These are phyloP conservation scores for Lactarius sp. DNA, from an alignment of 768 basidiomycete genomes.

Conservation along the genomic window DNA sequence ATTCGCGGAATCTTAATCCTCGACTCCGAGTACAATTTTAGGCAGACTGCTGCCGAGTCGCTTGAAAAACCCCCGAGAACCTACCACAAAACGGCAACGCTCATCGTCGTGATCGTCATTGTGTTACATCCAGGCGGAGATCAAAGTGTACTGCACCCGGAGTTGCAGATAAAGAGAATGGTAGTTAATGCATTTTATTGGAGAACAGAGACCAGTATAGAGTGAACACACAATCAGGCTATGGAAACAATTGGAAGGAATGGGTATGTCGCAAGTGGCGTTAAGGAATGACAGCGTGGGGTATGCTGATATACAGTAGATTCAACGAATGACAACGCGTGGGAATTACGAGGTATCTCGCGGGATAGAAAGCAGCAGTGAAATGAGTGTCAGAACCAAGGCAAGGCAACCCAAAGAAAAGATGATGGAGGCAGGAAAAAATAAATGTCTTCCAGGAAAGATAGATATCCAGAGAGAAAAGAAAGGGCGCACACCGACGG, in stretches of 20 bases:
- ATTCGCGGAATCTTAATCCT: too few species aligned
- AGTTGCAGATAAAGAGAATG: too few species aligned
- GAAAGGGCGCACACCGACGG: background rate
- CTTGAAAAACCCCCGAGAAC: too few species aligned
- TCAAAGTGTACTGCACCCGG: too few species aligned
- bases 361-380: background rate
- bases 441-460: background rate
- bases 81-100: too few species aligned
- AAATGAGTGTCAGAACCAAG: background rate
- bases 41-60: too few species aligned
- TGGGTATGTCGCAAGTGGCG: background rate
- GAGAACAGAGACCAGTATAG: too few species aligned
- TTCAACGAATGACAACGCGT: constrained; percentile 1
- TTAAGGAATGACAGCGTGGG: background rate
- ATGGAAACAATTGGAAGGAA: background rate
- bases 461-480: background rate
- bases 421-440: background rate
- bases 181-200: background rate
- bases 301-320: background rate
- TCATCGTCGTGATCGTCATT: too few species aligned
- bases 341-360: background rate
- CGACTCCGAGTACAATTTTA: too few species aligned
- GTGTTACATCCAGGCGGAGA: too few species aligned
- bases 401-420: background rate
- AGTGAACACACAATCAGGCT: background rate